Conservation (phyloP, 352 stramenopile genomes). For the Phytopythium montanum region DNA sequence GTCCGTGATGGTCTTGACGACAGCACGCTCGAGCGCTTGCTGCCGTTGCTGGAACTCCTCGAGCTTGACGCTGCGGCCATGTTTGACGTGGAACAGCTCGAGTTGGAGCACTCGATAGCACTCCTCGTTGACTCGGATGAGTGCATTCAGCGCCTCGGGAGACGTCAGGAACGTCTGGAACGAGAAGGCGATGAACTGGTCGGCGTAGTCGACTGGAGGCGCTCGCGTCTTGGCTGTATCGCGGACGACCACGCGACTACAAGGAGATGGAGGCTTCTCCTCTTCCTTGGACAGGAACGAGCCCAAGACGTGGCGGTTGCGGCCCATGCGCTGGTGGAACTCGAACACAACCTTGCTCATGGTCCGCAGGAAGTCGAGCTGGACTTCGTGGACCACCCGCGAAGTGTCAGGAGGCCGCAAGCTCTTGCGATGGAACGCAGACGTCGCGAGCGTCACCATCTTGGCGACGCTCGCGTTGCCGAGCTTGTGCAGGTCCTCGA, state of each 20-base stretch:
- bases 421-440: constrained; percentile 66
- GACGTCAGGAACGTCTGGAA: constrained; percentile 86
- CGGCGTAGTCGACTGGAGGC: constrained; percentile 73
- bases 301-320: constrained; percentile 59
- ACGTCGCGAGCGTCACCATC: constrained; percentile 62
- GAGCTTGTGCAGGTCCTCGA: constrained; percentile 80
- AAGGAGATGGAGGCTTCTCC: constrained; percentile 29
- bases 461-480: constrained; percentile 76
- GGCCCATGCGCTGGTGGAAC: constrained; percentile 47
- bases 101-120: constrained; percentile 78
- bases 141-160: constrained; percentile 58
- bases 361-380: constrained; percentile 88
- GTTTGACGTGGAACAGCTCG: constrained; percentile 77
- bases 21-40: constrained; percentile 57
- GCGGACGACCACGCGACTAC: constrained; percentile 32
- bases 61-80: constrained; percentile 69
- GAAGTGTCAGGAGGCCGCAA: constrained; percentile 69
- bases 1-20: constrained; percentile 79
- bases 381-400: constrained; percentile 84
- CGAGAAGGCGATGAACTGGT: constrained; percentile 85
- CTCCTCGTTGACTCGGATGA: constrained; percentile 86
- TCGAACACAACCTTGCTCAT: constrained; percentile 93
- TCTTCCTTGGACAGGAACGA: constrained; percentile 51
- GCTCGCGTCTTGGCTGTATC: constrained; percentile 22
- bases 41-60: constrained; percentile 87